Evolutionary conservation across 1,139 yeast genomes (phyloP).

Genomic region (Lodderomyces theae): DNA sequence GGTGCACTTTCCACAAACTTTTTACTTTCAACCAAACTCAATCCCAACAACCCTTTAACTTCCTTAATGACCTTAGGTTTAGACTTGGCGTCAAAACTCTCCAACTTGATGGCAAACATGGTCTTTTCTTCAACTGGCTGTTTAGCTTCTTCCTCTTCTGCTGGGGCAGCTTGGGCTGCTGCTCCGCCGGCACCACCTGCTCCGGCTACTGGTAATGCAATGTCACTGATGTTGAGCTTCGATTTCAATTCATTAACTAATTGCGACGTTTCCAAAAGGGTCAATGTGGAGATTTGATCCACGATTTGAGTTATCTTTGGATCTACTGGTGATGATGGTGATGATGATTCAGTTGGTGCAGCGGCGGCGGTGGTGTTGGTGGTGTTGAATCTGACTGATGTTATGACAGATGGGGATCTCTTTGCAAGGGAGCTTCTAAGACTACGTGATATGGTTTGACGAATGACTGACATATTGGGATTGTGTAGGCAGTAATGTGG

Average conservation of each 20-base stretch:
- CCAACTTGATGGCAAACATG: slow-evolving; percentile 86
- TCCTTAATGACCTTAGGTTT: slow-evolving; percentile 98
- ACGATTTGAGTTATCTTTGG: slow-evolving; percentile 88
- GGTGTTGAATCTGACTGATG: slow-evolving; percentile 47
- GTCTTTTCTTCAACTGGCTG: slow-evolving; percentile 91
- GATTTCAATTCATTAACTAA: slow-evolving; percentile 81
- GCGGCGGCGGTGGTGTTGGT: slow-evolving; percentile 44
- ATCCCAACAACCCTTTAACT: slow-evolving; percentile 86
- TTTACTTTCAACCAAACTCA: slow-evolving; percentile 94
- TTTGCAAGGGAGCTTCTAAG: slow-evolving; percentile 24
- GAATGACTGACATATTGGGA: slow-evolving; percentile 23
- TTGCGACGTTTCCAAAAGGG: slow-evolving; percentile 84
- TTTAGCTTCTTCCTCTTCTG: slow-evolving; percentile 71
- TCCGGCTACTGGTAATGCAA: slow-evolving; percentile 76
- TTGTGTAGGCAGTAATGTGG: not conserved
- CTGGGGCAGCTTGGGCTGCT: slow-evolving; percentile 63
- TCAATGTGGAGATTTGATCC: slow-evolving; percentile 83
- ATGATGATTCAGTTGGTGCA: no score
- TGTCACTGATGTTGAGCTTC: slow-evolving; percentile 88
- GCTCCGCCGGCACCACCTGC: slow-evolving; percentile 52
- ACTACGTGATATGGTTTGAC: slow-evolving; percentile 39
- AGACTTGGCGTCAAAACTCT: slow-evolving; percentile 88
- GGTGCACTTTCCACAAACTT: slow-evolving; percentile 98
- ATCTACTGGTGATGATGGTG: slow-evolving; percentile 57
- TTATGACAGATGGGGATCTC: slow-evolving; percentile 1